These are phyloP conservation scores for Cladorrhinum sp. DNA, from an alignment of 2,329 filamentous ascomycete species.

Conservation along the genomic window DNA sequence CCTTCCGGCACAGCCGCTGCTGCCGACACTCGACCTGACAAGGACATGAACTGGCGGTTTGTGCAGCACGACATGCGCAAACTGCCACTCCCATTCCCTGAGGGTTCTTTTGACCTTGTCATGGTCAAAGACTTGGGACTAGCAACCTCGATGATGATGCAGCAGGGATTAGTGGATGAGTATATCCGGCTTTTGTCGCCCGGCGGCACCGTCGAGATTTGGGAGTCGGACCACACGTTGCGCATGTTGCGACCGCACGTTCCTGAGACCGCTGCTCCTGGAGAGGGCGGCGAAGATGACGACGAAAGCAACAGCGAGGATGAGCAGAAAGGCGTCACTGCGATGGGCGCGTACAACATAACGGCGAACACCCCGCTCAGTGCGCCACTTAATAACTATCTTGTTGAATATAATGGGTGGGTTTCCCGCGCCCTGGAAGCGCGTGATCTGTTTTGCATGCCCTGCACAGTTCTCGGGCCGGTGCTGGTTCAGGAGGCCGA, in stretches of 20 bases:
- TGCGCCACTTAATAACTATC: constrained; percentile 73
- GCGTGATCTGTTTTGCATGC: constrained; percentile 67
- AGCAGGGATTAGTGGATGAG: constrained; percentile 62
- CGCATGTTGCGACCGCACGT: constrained; percentile 80
- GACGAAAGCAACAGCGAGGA: constrained; percentile 41
- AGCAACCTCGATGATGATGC: constrained; percentile 56
- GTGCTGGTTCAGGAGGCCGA: constrained; percentile 79
- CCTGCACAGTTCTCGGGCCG: constrained; percentile 75
- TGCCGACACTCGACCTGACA: constrained; percentile 42
- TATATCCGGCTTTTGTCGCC: constrained; percentile 72
- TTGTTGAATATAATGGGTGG: constrained; percentile 83
- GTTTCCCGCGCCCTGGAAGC: constrained; percentile 70
- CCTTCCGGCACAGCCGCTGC: constrained; percentile 14
- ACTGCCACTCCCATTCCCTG: constrained; percentile 71
- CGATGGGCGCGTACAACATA: constrained; percentile 77
- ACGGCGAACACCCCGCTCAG: constrained; percentile 80
- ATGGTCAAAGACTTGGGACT: constrained; percentile 83
- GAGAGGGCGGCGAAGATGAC: constrained; percentile 4
- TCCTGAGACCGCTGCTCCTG: constrained; percentile 40
- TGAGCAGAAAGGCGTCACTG: constrained; percentile 61
- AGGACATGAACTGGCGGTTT: constrained; percentile 83
- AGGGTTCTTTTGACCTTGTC: constrained; percentile 80
- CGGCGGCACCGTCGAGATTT: constrained; percentile 79
- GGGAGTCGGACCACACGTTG: constrained; percentile 83
- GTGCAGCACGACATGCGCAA: constrained; percentile 81